phyloP scores from a whole-genome alignment of 2,329 filamentous ascomycete genomes.

The Beauveria sp. region DNA sequence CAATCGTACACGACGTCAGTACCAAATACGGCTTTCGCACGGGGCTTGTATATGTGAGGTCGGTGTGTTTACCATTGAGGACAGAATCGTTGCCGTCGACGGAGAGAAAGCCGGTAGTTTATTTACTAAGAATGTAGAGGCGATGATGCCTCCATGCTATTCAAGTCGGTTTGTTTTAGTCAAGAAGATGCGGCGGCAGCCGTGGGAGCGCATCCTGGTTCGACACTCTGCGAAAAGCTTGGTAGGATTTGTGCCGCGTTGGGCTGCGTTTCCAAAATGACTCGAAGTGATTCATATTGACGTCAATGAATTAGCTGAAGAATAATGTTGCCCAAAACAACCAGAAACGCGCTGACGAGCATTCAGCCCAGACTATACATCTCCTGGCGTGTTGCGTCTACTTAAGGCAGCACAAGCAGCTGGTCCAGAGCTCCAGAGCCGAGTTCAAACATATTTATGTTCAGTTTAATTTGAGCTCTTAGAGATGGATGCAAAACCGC shows the following conservation, averaged over 20 bases:
- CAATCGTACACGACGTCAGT: constrained; percentile 78
- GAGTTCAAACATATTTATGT: neutral
- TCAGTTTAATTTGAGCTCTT: neutral
- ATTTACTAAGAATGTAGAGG: constrained; percentile 45
- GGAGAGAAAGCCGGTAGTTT: constrained; percentile 43
- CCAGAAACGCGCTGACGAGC: neutral
- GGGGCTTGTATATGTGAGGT: constrained; percentile 43
- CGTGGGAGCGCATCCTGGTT: constrained; percentile 48
- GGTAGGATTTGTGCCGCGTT: constrained; percentile 65
- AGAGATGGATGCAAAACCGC: neutral
- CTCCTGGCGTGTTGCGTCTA: neutral
- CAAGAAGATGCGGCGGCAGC: neutral
- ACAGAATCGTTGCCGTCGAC: constrained; percentile 47
- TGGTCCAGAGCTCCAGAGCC: no score
- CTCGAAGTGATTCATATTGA: constrained; percentile 44
- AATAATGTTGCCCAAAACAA: constrained; percentile 15
- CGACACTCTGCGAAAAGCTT: constrained; percentile 58
- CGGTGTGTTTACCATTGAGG: constrained; percentile 44
- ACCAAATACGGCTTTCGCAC: constrained; percentile 58
- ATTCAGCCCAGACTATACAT: neutral
- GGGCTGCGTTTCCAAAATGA: constrained; percentile 64
- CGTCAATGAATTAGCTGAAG: constrained; percentile 15
- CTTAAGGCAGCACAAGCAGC: neutral
- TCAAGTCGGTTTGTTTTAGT: neutral
- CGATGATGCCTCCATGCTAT: constrained; percentile 46